These are phyloP conservation scores for Candida maesae DNA, from an alignment of 805 yeast genomes.

Conservation along the genomic window DNA sequence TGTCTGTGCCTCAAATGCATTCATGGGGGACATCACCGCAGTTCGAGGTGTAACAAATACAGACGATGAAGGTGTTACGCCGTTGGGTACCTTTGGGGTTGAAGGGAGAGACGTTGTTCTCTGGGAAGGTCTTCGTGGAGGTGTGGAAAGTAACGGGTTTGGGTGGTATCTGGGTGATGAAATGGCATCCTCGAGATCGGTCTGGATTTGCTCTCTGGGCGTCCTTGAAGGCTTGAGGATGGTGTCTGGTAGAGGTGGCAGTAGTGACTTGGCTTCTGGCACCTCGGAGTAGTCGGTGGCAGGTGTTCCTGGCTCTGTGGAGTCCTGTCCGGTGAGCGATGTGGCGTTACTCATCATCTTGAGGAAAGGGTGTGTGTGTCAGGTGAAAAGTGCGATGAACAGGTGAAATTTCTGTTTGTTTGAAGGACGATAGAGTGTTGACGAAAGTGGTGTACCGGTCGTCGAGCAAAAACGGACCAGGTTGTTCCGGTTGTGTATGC, in stretches of 20 bases:
- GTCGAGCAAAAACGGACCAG: no score
- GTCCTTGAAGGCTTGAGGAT: conserved; percentile 6
- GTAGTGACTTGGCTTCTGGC: conserved; percentile 17
- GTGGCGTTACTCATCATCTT: conserved; percentile 7
- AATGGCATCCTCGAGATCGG: conserved; percentile 1
- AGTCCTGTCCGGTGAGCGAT: background rate
- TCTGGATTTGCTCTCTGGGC: background rate
- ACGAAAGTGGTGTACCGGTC: no score
- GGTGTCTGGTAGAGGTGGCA: conserved; percentile 22
- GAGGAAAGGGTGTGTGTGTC: no score
- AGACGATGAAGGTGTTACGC: conserved; percentile 1
- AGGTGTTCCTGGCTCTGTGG: conserved; percentile 5
- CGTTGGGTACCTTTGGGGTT: background rate
- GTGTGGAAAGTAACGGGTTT: conserved; percentile 4
- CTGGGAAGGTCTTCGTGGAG: conserved; percentile 6
- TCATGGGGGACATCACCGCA: background rate
- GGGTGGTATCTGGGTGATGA: conserved; percentile 2
- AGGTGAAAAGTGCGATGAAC: no score
- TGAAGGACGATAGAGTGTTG: no score
- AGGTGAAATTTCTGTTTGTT: no score
- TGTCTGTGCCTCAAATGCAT: background rate
- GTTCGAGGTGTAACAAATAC: background rate
- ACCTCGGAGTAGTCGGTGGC: conserved; percentile 10
- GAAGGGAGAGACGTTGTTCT: background rate
- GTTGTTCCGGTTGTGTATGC: no score